These are phyloP conservation scores for Sarcodon aspratus DNA, from an alignment of 768 basidiomycete genomes.

Conservation along the genomic window DNA sequence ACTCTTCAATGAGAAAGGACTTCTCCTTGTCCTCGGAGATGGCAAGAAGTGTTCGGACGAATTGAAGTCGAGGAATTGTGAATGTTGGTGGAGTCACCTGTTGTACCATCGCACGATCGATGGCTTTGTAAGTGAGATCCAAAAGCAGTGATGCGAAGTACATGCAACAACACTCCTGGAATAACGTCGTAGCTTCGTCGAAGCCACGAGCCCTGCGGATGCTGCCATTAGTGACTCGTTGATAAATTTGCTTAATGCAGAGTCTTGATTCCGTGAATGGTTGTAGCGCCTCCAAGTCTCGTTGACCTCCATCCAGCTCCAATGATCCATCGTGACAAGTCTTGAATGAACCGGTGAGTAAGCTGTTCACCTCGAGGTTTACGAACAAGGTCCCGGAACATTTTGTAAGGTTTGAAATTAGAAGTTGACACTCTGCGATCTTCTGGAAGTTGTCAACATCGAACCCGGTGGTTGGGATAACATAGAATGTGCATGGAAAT, in stretches of 20 bases:
- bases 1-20: not conserved
- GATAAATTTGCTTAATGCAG: not conserved
- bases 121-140: not conserved
- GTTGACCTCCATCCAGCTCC: not conserved
- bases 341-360: not conserved
- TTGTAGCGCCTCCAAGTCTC: too few species aligned
- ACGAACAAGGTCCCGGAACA: not conserved
- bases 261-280: too few species aligned
- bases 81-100: not conserved
- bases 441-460: too few species aligned
- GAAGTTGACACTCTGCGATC: too few species aligned
- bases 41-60: not conserved
- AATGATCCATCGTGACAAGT: not conserved
- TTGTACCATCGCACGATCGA: not conserved
- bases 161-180: not conserved
- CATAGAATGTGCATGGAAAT: too few species aligned
- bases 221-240: not conserved
- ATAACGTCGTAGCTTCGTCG: not conserved
- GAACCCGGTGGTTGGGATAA: too few species aligned
- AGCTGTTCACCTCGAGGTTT: not conserved
- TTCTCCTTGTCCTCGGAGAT: not conserved
- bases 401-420: too few species aligned
- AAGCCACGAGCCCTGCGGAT: not conserved
- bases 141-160: not conserved
- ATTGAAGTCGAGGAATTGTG: not conserved